phyloP scores from a whole-genome alignment of 1,284 basidiomycete species.

The Heimioporus punctisporus region DNA sequence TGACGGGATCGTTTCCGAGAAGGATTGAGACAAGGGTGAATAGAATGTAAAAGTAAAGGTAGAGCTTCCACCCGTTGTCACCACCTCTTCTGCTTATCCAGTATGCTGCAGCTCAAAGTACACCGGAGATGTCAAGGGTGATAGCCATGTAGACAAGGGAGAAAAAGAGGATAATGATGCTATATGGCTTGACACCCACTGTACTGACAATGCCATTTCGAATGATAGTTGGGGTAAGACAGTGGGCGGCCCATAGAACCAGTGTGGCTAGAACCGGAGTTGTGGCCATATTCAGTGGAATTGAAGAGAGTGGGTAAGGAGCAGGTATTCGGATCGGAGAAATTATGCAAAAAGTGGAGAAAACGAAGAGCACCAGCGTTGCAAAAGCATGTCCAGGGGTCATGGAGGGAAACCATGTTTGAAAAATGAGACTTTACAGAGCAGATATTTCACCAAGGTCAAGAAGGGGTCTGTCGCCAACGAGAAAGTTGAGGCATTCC shows the following conservation, averaged over 20 bases:
- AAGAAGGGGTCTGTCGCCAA: no score
- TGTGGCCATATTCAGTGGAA: conserved; percentile 70
- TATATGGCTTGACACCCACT: conserved; percentile 86
- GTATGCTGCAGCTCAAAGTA: conserved; percentile 87
- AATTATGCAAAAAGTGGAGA: conserved; percentile 76
- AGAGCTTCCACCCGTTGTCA: conserved; percentile 70
- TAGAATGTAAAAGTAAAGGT: conserved; percentile 80
- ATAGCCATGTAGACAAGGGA: conserved; percentile 95
- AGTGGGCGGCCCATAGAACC: conserved; percentile 76
- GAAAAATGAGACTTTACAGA: no score
- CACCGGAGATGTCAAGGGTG: conserved; percentile 89
- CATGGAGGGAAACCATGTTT: conserved; percentile 32
- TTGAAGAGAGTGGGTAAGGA: conserved; percentile 31
- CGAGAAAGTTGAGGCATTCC: no score
- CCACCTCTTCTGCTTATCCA: conserved; percentile 84
- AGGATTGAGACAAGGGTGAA: conserved; percentile 79
- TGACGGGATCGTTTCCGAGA: conserved; percentile 91
- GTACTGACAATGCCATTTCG: conserved; percentile 73
- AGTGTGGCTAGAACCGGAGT: conserved; percentile 83
- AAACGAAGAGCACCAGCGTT: conserved; percentile 72
- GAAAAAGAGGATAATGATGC: conserved; percentile 93
- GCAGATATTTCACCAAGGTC: no score
- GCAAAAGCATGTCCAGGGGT: conserved; percentile 56
- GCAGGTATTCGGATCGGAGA: conserved; percentile 60
- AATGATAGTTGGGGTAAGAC: conserved; percentile 66